Base-by-base conservation (phyloP, 805 yeast species). In the Scheffersomyces ergatensis region DNA sequence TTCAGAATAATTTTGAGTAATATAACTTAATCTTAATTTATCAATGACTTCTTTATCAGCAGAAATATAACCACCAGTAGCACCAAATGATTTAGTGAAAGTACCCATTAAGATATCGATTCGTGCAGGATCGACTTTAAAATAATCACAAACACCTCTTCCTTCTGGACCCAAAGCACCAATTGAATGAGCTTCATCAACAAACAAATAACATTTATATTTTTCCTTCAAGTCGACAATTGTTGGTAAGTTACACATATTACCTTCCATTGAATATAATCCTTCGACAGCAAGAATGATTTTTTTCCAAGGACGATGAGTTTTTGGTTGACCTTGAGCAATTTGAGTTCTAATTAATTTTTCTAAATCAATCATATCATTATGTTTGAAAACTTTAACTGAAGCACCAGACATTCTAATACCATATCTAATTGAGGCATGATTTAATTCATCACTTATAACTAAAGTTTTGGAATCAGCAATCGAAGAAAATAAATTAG, bases 111-210 rank as follows among this genome's bases (percentile, higher is more conserved):
- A 67, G 47, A 93, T 70, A 65, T 93, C 99, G 42, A 93, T 72
- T 33, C 78, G 78, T 11, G 67, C 60, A 31, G 98, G 92, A 48
- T 81, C 76, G 36, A 93, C 78, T 40, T 83, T 84, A 62, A 86
- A 93, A 66, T 88, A 87, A 57, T 93, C 98, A 69, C 97, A 90
- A 27, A 93, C 85, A 57, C 99, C 99, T 57, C 86, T 82, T 34
- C 99, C 99, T 38, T 67, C 67, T 33, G 95, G 93, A 21, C 99
- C 99, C 67, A 93, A 76, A n/a, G 99, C 99, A 54, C 99, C 99
- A 55, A 93, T 85, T 4, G 98, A 92, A 63, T 93, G 99, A 11
- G 99, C 99, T 64, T 93, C 99, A 62, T 93, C 99, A 46, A 95
- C 86, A 57, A 86, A 93, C 38, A 93, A 67, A 57, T 87, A 88